Conservation (phyloP, 352 stramenopile genomes). For the Pythium sp. region DNA sequence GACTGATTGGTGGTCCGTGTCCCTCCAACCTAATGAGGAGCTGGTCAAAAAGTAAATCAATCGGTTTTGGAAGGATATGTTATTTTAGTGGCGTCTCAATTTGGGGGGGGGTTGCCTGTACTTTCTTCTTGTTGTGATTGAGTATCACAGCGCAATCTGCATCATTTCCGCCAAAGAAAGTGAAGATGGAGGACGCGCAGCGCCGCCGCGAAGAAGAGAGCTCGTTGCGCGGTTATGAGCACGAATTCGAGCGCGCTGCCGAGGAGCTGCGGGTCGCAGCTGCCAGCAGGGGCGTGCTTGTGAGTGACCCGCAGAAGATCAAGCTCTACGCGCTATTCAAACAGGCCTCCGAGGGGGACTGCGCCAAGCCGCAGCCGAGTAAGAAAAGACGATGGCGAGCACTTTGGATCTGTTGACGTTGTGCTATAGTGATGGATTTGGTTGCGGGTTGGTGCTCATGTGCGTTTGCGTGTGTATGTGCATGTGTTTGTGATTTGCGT, state of each 20-base stretch:
- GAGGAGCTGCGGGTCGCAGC: conserved; percentile 35
- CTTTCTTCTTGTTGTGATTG: too few relatives aligned
- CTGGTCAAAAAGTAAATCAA: too few relatives aligned
- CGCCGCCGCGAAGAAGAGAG: conserved; percentile 36
- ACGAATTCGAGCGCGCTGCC: conserved; percentile 47
- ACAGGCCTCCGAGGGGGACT: conserved; percentile 69
- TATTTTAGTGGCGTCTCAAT: too few relatives aligned
- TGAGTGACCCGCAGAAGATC: conserved; percentile 73
- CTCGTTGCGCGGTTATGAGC: conserved; percentile 43
- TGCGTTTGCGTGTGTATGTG: neutral
- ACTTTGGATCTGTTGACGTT: neutral
- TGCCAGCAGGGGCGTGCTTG: conserved; percentile 21
- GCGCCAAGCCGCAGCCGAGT: conserved; percentile 47
- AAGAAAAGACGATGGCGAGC: neutral
- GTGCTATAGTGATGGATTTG: neutral
- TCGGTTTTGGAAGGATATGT: too few relatives aligned
- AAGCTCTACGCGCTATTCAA: conserved; percentile 80
- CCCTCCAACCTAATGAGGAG: too few relatives aligned
- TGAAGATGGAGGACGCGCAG: conserved; percentile 5
- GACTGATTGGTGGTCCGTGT: too few relatives aligned
- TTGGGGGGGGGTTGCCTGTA: too few relatives aligned
- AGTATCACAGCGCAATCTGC: neutral
- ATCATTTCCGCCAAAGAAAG: neutral
- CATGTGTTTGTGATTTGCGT: neutral
- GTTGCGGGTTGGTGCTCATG: neutral